These are phyloP conservation scores for Cystobasidium pallidum DNA, from an alignment of 1,284 basidiomycete genomes.

Conservation along the genomic window DNA sequence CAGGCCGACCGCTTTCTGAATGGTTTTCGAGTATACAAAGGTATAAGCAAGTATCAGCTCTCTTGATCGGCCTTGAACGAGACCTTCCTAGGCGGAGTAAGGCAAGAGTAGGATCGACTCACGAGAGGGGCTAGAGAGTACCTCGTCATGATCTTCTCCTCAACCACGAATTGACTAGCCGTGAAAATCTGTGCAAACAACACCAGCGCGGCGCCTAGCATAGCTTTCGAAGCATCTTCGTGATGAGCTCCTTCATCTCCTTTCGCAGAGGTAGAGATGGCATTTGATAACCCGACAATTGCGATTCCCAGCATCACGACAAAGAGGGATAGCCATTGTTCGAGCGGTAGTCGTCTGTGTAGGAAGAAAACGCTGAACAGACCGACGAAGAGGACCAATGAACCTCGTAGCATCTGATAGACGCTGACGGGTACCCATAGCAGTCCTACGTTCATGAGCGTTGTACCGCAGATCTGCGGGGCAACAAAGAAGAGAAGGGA, in stretches of 20 bases:
- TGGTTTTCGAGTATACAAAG: too few species aligned
- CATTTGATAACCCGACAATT: constrained; percentile 88
- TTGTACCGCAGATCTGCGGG: constrained; percentile 57
- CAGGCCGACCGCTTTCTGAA: constrained; percentile 81
- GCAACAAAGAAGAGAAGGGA: constrained; percentile 15
- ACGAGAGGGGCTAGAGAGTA: constrained; percentile 86
- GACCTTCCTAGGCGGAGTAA: not conserved
- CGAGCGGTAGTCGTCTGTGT: constrained; percentile 65
- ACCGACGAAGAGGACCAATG: constrained; percentile 95
- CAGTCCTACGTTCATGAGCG: constrained; percentile 58
- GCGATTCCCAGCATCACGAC: constrained; percentile 89
- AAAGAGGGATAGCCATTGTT: constrained; percentile 80
- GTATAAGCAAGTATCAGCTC: not conserved
- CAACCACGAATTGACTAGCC: constrained; percentile 73
- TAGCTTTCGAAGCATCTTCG: constrained; percentile 59
- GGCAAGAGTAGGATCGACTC: constrained; percentile 26
- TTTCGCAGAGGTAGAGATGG: constrained; percentile 61
- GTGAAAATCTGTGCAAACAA: constrained; percentile 92
- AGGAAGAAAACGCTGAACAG: constrained; percentile 90
- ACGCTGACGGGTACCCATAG: constrained; percentile 59
- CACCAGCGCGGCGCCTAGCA: constrained; percentile 78
- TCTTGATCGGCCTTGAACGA: not conserved
- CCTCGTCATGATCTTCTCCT: constrained; percentile 87
- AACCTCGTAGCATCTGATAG: constrained; percentile 90
- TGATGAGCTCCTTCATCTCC: constrained; percentile 64